Evolutionary conservation across 73 alveolate species (phyloP).

Genomic region (Stentor roeselii): DNA sequence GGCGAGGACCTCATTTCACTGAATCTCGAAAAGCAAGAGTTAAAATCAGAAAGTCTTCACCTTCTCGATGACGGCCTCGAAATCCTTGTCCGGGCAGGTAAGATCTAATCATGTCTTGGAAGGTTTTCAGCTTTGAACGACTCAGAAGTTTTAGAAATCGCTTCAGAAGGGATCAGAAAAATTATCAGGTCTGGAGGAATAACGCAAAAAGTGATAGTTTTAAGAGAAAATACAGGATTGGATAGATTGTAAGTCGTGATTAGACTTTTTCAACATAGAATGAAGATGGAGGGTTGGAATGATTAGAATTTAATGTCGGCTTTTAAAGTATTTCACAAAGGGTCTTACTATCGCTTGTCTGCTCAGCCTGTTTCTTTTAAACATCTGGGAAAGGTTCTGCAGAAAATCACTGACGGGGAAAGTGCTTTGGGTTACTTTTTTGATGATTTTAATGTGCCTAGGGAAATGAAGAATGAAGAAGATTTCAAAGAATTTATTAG

Average conservation of each 20-base stretch:
- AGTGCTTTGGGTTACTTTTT: not conserved
- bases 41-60: not conserved
- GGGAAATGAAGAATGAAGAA: not conserved
- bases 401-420: not conserved
- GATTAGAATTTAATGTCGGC: not conserved
- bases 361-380: not conserved
- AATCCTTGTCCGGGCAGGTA: not conserved
- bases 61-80: not conserved
- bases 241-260: not conserved
- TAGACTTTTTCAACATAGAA: not conserved
- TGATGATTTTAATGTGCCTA: not conserved
- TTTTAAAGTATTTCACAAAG: not conserved
- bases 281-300: not conserved
- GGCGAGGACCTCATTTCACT: too few species aligned
- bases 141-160: not conserved
- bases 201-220: not conserved
- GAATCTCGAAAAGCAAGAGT: too few species aligned
- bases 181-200: not conserved
- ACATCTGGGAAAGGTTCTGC: not conserved
- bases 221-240: not conserved
- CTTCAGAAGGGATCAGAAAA: not conserved
- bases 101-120: not conserved
- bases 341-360: not conserved
- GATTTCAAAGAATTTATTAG: not conserved
- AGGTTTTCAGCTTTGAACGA: too few species aligned